Percentiles rank a stretch among this genome's conserved stretches.
These are phyloP conservation scores for Gynochthodes officinalis DNA, from an alignment of 257 asterid genomes.

Conservation along the genomic window DNA sequence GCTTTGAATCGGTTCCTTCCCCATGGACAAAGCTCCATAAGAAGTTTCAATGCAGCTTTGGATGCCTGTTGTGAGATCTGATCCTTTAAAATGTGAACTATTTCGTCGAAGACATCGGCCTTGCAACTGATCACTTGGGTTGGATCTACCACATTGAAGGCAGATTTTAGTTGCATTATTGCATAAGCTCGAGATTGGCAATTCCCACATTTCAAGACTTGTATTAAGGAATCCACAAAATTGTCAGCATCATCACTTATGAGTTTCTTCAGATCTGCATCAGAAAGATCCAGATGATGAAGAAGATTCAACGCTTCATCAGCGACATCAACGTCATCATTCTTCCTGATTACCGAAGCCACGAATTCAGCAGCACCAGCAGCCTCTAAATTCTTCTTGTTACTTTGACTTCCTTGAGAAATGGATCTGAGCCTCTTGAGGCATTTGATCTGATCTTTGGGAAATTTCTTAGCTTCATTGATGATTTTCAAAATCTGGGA, in stretches of 20 bases:
- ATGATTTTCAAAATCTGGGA: constrained; percentile 46
- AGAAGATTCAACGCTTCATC: constrained; percentile 47
- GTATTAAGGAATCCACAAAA: constrained; percentile 31
- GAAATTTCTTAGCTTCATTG: constrained; percentile 31
- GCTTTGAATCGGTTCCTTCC: constrained; percentile 67
- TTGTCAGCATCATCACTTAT: neutral
- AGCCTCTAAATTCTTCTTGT: constrained; percentile 30
- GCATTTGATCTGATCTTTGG: constrained; percentile 25
- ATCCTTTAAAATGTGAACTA: constrained; percentile 31
- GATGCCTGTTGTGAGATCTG: constrained; percentile 37
- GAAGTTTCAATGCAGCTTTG: constrained; percentile 52
- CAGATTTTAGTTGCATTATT: constrained; percentile 31
- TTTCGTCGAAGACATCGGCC: constrained; percentile 26
- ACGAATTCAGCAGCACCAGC: constrained; percentile 42
- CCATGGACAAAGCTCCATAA: constrained; percentile 55
- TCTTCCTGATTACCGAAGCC: constrained; percentile 24
- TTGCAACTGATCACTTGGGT: constrained; percentile 25
- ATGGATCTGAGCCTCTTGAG: constrained; percentile 44
- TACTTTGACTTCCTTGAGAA: constrained; percentile 27
- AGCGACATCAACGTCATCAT: constrained; percentile 9
- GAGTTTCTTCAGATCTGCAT: constrained; percentile 27
- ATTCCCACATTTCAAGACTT: constrained; percentile 30
- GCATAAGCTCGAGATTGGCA: constrained; percentile 30
- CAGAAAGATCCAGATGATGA: constrained; percentile 44
- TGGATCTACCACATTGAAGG: constrained; percentile 45